Base-by-base conservation (phyloP, 75 land plant genomes). In the Ceratopteris richardii region DNA sequence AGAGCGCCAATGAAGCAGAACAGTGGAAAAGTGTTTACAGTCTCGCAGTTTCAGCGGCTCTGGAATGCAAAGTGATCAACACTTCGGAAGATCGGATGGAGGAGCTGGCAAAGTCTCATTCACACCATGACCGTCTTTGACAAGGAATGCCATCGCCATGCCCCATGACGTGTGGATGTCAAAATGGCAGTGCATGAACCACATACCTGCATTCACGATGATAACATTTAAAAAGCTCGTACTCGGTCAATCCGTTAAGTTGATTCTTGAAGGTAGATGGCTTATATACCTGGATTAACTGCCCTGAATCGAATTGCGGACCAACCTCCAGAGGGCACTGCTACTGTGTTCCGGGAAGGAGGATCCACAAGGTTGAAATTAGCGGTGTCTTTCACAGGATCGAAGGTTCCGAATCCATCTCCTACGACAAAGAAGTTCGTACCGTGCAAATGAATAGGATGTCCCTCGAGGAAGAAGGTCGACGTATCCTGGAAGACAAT, bases 171-270 rank as follows among this genome's bases (percentile, higher is more conserved):
- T 42, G 30, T 77, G 79, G 12, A 62, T 57, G 12, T 77, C 79
- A n/a, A 77, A 44, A 47, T 77, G 79, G 54, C 79, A 77, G 42
- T 77, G 79, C 62, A 77, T 56, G 18, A 77, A 22, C 79, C 79
- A 77, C 5, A 77, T 28, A 16, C 79, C 37, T 33, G 37, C 37
- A 33, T 33, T 33, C 3, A 33, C 37, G 3, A 33, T 33, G 9
- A 33, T 4, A 33, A 33, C 3, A 3, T 33, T 9, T 33, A 9
- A 33, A 33, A 33, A 33, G 3, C 37, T 33, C 3, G 3, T 4
- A 4, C 3, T 33, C 7, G 37, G 9, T 33, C 3, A 33, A 33
- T 33, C 9, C 37, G 37, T 3, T 33, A 33, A 33, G 9, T 33
- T 33, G 37, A 33, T 9, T 33, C 3, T 33, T 4, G 3, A n/a